Evolutionary conservation across 352 stramenopile genomes (phyloP), one percentile per base, ranked within the genome.

Genomic region (Aphanomyces stellatus): DNA sequence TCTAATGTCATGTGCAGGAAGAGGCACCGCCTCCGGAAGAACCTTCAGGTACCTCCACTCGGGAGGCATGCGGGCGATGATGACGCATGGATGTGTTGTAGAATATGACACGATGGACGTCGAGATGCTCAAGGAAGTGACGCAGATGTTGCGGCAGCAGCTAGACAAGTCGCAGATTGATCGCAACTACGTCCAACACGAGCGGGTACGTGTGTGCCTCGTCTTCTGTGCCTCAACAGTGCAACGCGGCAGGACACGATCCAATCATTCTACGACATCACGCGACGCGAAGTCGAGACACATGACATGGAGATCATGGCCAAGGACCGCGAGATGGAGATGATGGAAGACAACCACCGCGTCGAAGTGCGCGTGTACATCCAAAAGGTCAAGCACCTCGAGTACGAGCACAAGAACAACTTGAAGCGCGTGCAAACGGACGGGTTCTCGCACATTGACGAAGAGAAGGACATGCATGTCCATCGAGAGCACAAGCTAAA

Each of bases 361-460:
- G 87, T 97, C 5, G 90, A 98, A 70, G 78, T 97, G 69, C 82
- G 81, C 22, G 77, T 98, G 65, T 98, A 98, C 76, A 77, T 93
- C 53, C 91, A 98, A 72, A 98, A 98, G 61, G 91, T 98, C 13
- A 97, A 97, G 66, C 93, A 98, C 60, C 76, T 98, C 19, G 87
- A 97, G 61, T 98, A 97, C 62, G 91, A 98, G 71, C 91, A 98
- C 76, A 87, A 96, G 62, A 94, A 97, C 75, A 97, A 96, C 71
- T 57, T 97, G 68, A 96, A 96, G 62, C 80, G 76, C 28, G 88
- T 97, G 34, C 69, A 81, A 35, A 72, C 75, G 27, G 87, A 96
- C 51, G 76, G 78, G 7, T 74, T 76, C 10, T 73, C 77, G 2
- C 76, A 93, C 40, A 63, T 91, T 30, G 82, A 91, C 64, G 87